Percentiles rank a stretch among this genome's conserved stretches.
These are phyloP conservation scores for Globisporangium rhizosaccharum DNA, from an alignment of 352 stramenopile genomes.

Conservation along the genomic window DNA sequence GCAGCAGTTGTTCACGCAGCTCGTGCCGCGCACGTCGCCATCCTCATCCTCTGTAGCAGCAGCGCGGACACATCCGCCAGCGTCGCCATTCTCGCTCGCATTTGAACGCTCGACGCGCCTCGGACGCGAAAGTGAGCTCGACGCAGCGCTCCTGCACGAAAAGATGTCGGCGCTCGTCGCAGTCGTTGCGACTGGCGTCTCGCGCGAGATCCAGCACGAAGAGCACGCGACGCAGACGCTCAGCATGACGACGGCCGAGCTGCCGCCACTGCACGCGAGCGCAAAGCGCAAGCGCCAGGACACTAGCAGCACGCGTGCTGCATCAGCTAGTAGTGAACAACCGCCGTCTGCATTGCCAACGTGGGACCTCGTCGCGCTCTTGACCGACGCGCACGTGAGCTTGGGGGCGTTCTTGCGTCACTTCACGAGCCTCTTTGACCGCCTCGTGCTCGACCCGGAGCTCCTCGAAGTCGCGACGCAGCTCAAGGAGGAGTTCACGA, in stretches of 20 bases:
- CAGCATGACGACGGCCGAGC: background rate
- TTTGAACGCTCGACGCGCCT: conserved; percentile 1
- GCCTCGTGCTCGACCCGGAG: conserved; percentile 64
- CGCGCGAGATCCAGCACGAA: conserved; percentile 31
- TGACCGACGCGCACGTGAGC: conserved; percentile 48
- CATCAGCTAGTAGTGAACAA: background rate
- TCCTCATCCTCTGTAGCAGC: background rate
- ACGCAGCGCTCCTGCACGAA: conserved; percentile 16
- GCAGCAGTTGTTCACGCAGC: conserved; percentile 37
- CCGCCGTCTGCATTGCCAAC: background rate
- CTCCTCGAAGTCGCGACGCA: conserved; percentile 62
- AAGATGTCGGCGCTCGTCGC: conserved; percentile 43
- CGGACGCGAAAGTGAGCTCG: background rate
- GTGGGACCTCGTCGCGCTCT: conserved; percentile 31
- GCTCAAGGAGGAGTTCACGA: conserved; percentile 78
- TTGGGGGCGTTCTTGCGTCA: conserved; percentile 62
- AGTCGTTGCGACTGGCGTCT: conserved; percentile 36
- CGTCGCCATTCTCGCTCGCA: conserved; percentile 5
- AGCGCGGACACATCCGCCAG: background rate
- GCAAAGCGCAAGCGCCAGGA: conserved; percentile 7
- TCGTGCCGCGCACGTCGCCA: conserved; percentile 18
- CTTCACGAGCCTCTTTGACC: conserved; percentile 78
- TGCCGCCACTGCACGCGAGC: background rate
- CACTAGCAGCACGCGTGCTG: background rate
- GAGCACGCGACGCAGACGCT: background rate